Percentiles rank a stretch among this genome's conserved stretches.
Evolutionary conservation across 163 green algal genomes (phyloP).

Genomic region (Botryococcus braunii): DNA sequence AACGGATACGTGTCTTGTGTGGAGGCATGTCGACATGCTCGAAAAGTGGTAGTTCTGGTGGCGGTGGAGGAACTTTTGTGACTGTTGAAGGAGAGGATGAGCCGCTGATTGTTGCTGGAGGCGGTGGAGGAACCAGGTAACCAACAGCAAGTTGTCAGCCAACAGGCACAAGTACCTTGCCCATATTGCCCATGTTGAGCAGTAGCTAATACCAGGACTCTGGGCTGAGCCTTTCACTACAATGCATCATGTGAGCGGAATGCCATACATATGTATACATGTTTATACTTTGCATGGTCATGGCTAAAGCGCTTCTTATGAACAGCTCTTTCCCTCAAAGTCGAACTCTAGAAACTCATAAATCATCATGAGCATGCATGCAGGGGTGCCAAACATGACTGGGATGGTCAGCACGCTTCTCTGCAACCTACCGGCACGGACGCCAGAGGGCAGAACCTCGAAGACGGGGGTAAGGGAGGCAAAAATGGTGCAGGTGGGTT

Average conservation of each 20-base stretch:
- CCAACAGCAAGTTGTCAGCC: no score
- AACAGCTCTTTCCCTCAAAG: no score
- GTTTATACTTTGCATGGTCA: no score
- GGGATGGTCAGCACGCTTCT: constrained; percentile 3
- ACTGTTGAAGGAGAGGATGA: constrained; percentile 2
- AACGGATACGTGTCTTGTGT: constrained; percentile 7
- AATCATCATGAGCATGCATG: neutral
- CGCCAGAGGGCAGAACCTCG: neutral
- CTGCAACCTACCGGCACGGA: constrained; percentile 1
- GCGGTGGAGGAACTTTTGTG: constrained; percentile 6
- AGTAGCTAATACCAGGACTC: no score
- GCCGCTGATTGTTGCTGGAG: constrained; percentile 4
- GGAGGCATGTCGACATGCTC: neutral
- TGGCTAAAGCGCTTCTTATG: no score
- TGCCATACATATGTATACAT: no score
- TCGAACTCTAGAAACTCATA: no score
- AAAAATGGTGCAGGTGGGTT: neutral
- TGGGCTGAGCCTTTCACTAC: no score
- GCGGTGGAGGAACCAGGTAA: constrained; percentile 7
- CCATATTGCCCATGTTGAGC: no score
- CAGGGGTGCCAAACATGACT: constrained; percentile 2
- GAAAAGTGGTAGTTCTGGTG: neutral
- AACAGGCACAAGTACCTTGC: no score
- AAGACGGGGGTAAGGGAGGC: neutral
- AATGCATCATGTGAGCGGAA: no score